Conservation (phyloP, 306 rosid genomes). For the Glycine latifolia region DNA sequence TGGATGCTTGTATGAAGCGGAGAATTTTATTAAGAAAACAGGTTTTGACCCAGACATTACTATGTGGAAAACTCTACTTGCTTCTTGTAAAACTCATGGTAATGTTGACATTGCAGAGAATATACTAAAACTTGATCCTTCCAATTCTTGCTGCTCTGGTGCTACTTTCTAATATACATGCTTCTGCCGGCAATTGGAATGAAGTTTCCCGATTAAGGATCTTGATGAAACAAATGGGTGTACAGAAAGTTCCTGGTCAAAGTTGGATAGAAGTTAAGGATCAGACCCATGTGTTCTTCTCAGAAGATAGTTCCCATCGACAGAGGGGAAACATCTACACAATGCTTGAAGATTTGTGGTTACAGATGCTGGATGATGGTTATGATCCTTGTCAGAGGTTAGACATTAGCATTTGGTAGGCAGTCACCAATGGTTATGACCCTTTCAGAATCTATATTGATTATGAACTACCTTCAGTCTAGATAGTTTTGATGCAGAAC, state of each 20-base stretch:
- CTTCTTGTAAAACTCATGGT: slow-evolving; percentile 72
- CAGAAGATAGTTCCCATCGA: slow-evolving; percentile 74
- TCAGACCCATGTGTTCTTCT: slow-evolving; percentile 65
- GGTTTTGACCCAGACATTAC: slow-evolving; percentile 70
- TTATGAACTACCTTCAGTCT: neutral
- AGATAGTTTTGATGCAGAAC: slow-evolving; percentile 26
- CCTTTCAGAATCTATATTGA: neutral
- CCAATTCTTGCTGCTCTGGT: slow-evolving; percentile 72
- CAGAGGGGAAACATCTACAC: slow-evolving; percentile 60
- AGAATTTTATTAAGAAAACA: slow-evolving; percentile 59
- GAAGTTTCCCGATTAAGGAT: slow-evolving; percentile 69
- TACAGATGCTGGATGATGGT: slow-evolving; percentile 70
- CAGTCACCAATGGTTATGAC: slow-evolving; percentile 30
- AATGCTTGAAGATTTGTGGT: slow-evolving; percentile 71
- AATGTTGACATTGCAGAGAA: slow-evolving; percentile 75
- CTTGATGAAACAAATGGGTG: slow-evolving; percentile 64
- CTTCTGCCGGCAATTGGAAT: slow-evolving; percentile 69
- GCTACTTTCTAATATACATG: slow-evolving; percentile 70
- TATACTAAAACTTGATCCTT: slow-evolving; percentile 66
- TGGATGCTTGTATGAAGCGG: slow-evolving; percentile 73
- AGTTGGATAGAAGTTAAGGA: slow-evolving; percentile 68
- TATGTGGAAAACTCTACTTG: slow-evolving; percentile 75
- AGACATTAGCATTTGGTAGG: too few species aligned
- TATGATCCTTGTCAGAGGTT: slow-evolving; percentile 36
- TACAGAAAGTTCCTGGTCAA: slow-evolving; percentile 76